Percentiles rank a stretch among this genome's conserved stretches.
These are phyloP conservation scores for Zancudomyces culisetae DNA, from an alignment of 371 early-diverging fungal species.

Conservation along the genomic window DNA sequence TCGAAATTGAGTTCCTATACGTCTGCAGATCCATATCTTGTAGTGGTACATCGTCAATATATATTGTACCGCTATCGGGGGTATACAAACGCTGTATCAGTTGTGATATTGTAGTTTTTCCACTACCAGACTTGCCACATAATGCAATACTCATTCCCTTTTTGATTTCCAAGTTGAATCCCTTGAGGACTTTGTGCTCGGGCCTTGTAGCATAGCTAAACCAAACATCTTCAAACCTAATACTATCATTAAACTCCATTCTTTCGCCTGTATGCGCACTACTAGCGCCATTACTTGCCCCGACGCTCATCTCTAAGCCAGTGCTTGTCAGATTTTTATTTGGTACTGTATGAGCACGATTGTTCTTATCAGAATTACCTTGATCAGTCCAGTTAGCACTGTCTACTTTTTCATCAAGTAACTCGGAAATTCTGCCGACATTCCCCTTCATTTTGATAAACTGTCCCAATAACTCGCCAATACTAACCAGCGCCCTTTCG, in stretches of 20 bases:
- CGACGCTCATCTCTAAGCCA: conserved; percentile 45
- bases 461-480: conserved; percentile 61
- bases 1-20: conserved; percentile 42
- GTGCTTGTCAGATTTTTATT: conserved; percentile 44
- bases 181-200: conserved; percentile 33
- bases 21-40: conserved; percentile 31
- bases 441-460: conserved; percentile 44
- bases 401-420: conserved; percentile 16
- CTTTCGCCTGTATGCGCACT: conserved; percentile 27
- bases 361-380: conserved; percentile 18
- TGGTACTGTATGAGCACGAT: too few relatives aligned
- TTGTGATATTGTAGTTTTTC: conserved; percentile 49
- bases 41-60: conserved; percentile 34
- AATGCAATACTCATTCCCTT: conserved; percentile 41
- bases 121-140: conserved; percentile 41
- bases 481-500: conserved; percentile 45
- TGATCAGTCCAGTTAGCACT: conserved; percentile 27
- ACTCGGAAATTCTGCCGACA: conserved; percentile 49
- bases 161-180: conserved; percentile 39
- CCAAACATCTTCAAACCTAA: conserved; percentile 40
- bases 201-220: conserved; percentile 48
- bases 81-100: conserved; percentile 48
- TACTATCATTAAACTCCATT: conserved; percentile 21
- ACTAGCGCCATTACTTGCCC: too few relatives aligned
- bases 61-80: conserved; percentile 30